phyloP scores from a whole-genome alignment of 495 filamentous ascomycete genomes.

The Oidiodendron maius region DNA sequence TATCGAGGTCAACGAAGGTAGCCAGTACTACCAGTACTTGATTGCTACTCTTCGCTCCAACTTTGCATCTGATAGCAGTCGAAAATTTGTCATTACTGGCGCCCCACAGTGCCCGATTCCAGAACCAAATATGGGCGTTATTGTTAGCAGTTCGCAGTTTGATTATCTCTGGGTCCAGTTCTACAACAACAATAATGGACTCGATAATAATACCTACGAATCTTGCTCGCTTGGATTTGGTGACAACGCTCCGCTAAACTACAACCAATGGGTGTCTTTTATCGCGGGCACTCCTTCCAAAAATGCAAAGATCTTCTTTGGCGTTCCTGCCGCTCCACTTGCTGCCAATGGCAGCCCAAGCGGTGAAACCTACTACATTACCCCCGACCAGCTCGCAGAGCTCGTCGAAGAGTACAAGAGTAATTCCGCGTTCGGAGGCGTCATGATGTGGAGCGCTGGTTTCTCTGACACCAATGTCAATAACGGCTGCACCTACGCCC shows the following conservation, averaged over 20 bases:
- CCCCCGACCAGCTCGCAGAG: constrained; percentile 28
- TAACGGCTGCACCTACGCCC: constrained; percentile 36
- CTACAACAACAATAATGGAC: constrained; percentile 31
- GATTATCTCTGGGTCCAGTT: constrained; percentile 65
- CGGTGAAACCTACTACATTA: constrained; percentile 39
- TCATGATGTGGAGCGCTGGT: constrained; percentile 51
- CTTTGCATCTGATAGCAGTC: constrained; percentile 33
- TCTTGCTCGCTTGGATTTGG: not conserved
- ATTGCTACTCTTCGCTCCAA: constrained; percentile 36
- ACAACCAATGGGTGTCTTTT: constrained; percentile 38
- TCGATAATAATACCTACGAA: not conserved
- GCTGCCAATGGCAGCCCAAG: constrained; percentile 32
- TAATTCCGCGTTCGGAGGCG: constrained; percentile 39
- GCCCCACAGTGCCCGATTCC: constrained; percentile 52
- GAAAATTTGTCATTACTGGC: constrained; percentile 48
- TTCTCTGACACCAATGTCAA: constrained; percentile 37
- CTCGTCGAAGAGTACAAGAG: constrained; percentile 27
- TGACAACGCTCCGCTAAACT: constrained; percentile 25
- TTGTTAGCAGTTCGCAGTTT: constrained; percentile 44
- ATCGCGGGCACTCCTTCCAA: constrained; percentile 31
- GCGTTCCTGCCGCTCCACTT: constrained; percentile 36
- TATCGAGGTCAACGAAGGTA: constrained; percentile 36
- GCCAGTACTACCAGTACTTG: constrained; percentile 34
- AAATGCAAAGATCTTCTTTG: constrained; percentile 43
- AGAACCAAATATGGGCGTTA: constrained; percentile 45